These are phyloP conservation scores for Rhypophila decipiens DNA, from an alignment of 495 filamentous ascomycete genomes.

Conservation along the genomic window DNA sequence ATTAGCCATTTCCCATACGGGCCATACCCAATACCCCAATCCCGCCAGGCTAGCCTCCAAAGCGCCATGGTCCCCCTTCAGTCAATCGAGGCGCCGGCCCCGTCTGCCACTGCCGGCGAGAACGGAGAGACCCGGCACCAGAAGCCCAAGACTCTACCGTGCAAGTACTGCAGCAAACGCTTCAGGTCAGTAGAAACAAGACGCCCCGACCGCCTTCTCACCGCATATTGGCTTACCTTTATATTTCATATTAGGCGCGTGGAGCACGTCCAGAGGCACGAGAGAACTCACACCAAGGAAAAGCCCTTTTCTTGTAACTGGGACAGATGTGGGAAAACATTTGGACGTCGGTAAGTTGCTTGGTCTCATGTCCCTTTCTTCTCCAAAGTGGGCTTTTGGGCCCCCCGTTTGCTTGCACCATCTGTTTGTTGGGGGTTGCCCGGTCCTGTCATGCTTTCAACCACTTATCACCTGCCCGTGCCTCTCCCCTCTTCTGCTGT, in stretches of 20 bases:
- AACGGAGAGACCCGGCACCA: conserved; percentile 42
- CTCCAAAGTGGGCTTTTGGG: too few species aligned
- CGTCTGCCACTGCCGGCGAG: conserved; percentile 36
- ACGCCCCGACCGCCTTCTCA: conserved; percentile 18
- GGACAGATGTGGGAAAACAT: conserved; percentile 50
- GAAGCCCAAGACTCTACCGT: conserved; percentile 49
- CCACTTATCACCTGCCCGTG: conserved; percentile 7
- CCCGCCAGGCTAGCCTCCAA: conserved; percentile 16
- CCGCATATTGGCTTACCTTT: conserved; percentile 36
- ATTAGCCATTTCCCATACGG: too few species aligned
- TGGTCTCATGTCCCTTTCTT: too few species aligned
- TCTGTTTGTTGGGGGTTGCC: conserved; percentile 5
- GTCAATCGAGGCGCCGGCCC: conserved; percentile 41
- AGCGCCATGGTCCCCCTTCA: conserved; percentile 42
- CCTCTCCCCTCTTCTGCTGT: conserved; percentile 2
- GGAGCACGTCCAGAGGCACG: conserved; percentile 55
- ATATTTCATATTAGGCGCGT: conserved; percentile 45
- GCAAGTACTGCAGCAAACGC: conserved; percentile 49
- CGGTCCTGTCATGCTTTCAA: conserved; percentile 6
- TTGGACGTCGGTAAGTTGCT: conserved; percentile 47
- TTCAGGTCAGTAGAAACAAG: conserved; percentile 40
- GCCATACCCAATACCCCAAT: conserved; percentile 40
- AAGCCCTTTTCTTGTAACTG: conserved; percentile 51
- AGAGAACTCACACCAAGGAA: conserved; percentile 56
- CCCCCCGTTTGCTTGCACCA: conserved; percentile 9